Percentiles rank a stretch among this genome's conserved stretches.
phyloP scores from a whole-genome alignment of 305 asterid species.

The Andrographis paniculata region DNA sequence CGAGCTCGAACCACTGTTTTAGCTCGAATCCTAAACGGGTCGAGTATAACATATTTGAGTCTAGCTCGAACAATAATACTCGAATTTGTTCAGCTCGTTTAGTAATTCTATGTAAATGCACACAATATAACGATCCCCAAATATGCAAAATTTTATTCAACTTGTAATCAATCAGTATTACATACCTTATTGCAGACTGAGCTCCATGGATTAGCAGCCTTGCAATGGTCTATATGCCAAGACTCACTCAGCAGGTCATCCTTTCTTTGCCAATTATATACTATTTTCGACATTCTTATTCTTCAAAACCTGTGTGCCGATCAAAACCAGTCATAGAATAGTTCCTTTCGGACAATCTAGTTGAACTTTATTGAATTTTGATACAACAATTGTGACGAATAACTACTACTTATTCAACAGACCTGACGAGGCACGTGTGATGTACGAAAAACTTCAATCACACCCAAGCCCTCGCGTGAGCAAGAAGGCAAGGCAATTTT shows the following conservation, averaged over 20 bases:
- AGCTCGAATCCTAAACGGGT: too few relatives aligned
- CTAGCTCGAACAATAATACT: too few relatives aligned
- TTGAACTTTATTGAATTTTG: not conserved
- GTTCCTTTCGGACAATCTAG: not conserved
- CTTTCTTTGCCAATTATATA: not conserved
- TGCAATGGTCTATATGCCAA: slow-evolving; percentile 92
- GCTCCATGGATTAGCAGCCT: slow-evolving; percentile 90
- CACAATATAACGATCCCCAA: too few relatives aligned
- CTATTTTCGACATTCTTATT: too few relatives aligned
- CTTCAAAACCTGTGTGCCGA: too few relatives aligned
- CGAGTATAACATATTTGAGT: too few relatives aligned
- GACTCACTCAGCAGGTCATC: slow-evolving; percentile 72
- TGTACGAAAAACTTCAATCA: slow-evolving; percentile 87
- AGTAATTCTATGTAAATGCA: too few relatives aligned
- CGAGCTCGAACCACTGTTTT: too few relatives aligned
- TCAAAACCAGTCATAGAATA: not conserved
- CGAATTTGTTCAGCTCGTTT: too few relatives aligned
- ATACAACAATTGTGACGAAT: not conserved
- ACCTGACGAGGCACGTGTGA: slow-evolving; percentile 59
- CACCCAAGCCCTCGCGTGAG: slow-evolving; percentile 70
- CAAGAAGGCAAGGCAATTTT: slow-evolving; percentile 71
- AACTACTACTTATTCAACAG: slow-evolving; percentile 33
- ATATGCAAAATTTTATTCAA: too few relatives aligned
- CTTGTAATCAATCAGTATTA: too few relatives aligned
- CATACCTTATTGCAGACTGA: slow-evolving; percentile 40